phyloP scores from a whole-genome alignment of 768 basidiomycete species.

The Pholiota conissans region DNA sequence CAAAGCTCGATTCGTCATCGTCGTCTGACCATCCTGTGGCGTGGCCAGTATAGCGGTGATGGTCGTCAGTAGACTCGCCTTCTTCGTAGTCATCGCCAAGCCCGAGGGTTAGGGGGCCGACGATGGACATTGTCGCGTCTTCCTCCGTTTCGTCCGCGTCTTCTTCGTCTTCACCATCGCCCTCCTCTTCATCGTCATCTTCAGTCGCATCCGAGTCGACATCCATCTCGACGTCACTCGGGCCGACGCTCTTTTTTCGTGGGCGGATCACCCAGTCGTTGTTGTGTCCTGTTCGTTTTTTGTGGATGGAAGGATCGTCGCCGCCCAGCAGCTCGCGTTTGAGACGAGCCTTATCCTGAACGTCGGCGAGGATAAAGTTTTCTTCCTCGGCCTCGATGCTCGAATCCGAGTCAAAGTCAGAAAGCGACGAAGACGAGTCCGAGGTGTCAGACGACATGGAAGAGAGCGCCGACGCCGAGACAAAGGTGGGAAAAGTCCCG shows the following conservation, averaged over 20 bases:
- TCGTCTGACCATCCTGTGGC: constrained; percentile 75
- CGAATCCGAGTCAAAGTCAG: constrained; percentile 54
- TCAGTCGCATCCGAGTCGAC: constrained; percentile 60
- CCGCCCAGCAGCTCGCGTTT: constrained; percentile 52
- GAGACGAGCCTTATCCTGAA: constrained; percentile 46
- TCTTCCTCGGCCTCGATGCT: constrained; percentile 64
- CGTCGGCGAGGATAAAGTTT: constrained; percentile 52
- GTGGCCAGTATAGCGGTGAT: constrained; percentile 53
- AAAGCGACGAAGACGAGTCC: constrained; percentile 39
- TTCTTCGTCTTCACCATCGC: constrained; percentile 38
- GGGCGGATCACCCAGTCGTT: constrained; percentile 71
- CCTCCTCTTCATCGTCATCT: constrained; percentile 53
- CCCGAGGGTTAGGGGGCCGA: constrained; percentile 2
- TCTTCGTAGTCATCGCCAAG: constrained; percentile 22
- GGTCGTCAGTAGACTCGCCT: constrained; percentile 19
- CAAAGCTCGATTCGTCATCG: constrained; percentile 76
- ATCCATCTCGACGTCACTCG: constrained; percentile 65
- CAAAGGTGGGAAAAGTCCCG: constrained; percentile 62
- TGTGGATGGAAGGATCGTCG: background rate
- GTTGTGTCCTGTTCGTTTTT: constrained; percentile 20
- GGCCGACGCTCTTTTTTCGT: constrained; percentile 68
- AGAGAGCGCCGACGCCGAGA: constrained; percentile 61
- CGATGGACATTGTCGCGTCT: constrained; percentile 16
- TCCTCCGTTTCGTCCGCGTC: constrained; percentile 30
- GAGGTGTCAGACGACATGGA: constrained; percentile 51